Percentiles rank a stretch among this genome's conserved stretches.
These are phyloP conservation scores for Podospora pseudoanserina DNA, from an alignment of 495 filamentous ascomycete genomes.

Conservation along the genomic window DNA sequence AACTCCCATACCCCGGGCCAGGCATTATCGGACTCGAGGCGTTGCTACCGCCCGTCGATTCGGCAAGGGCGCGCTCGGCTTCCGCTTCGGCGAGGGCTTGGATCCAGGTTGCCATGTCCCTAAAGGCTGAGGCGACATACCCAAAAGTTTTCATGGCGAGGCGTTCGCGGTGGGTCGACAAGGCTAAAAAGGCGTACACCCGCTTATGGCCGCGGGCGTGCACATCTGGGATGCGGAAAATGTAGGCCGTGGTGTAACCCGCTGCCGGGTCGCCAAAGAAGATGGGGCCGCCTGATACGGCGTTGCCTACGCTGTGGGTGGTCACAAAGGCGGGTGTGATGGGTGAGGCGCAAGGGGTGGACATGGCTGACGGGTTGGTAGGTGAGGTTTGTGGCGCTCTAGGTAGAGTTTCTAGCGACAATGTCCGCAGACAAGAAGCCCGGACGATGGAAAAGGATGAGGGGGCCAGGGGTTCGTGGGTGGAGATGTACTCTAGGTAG, in stretches of 20 bases:
- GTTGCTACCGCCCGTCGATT: constrained; percentile 34
- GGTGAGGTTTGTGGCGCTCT: constrained; percentile 47
- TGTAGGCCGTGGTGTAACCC: constrained; percentile 88
- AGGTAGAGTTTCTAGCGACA: constrained; percentile 81
- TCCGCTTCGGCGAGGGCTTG: constrained; percentile 56
- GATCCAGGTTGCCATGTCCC: constrained; percentile 71
- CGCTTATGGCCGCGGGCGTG: constrained; percentile 82
- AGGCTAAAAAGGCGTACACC: constrained; percentile 83
- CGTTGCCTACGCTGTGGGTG: constrained; percentile 43
- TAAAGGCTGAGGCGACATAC: constrained; percentile 70
- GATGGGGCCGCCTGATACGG: constrained; percentile 62
- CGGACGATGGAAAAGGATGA: constrained; percentile 79
- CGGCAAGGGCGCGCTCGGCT: constrained; percentile 49
- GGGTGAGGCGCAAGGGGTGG: constrained; percentile 35
- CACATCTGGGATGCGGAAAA: constrained; percentile 84
- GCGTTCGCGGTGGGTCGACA: constrained; percentile 66
- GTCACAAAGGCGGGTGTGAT: constrained; percentile 46
- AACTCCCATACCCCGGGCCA: constrained; percentile 30
- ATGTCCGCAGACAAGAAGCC: constrained; percentile 77
- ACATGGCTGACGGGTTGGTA: constrained; percentile 30
- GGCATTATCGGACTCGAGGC: constrained; percentile 31
- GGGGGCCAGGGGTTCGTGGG: constrained; percentile 71
- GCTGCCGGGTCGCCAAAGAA: constrained; percentile 79
- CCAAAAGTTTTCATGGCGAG: constrained; percentile 72
- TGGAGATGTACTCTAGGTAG: constrained; percentile 80